These are phyloP conservation scores for Nemania serpens DNA, from an alignment of 2,329 filamentous ascomycete genomes.

Conservation along the genomic window DNA sequence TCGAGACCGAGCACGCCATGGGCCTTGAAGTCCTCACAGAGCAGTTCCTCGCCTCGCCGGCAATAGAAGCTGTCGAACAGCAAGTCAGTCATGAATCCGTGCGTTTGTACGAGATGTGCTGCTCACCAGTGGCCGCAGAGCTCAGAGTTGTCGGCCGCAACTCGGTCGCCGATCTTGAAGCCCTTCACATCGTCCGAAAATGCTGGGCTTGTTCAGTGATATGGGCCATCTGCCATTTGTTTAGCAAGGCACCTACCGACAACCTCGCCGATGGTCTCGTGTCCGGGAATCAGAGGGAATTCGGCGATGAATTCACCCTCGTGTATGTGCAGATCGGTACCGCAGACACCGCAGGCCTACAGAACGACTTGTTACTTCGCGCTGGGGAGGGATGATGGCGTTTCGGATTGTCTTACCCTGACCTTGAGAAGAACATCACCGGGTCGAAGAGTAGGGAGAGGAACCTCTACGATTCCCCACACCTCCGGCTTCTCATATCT, in stretches of 20 bases:
- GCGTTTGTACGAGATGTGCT: neutral
- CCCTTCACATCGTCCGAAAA: slow-evolving; percentile 57
- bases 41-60: slow-evolving; percentile 67
- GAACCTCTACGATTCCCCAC: slow-evolving; percentile 64
- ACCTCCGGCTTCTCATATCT: slow-evolving; percentile 66
- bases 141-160: slow-evolving; percentile 67
- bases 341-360: slow-evolving; percentile 43
- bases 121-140: slow-evolving; percentile 66
- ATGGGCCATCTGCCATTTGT: neutral
- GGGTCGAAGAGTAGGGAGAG: slow-evolving; percentile 63
- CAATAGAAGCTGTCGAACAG: slow-evolving; percentile 62
- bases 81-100: slow-evolving; percentile 18
- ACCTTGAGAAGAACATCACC: slow-evolving; percentile 69
- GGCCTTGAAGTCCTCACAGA: slow-evolving; percentile 71
- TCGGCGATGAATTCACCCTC: slow-evolving; percentile 69
- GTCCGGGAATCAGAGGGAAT: slow-evolving; percentile 70
- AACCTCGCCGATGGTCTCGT: slow-evolving; percentile 70
- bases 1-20: slow-evolving; percentile 68
- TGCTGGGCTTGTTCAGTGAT: slow-evolving; percentile 28
- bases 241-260: slow-evolving; percentile 46
- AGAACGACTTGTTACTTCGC: slow-evolving; percentile 28
- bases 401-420: slow-evolving; percentile 51
- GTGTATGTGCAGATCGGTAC: slow-evolving; percentile 60
- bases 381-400: neutral
- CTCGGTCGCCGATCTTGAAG: slow-evolving; percentile 66